Evolutionary conservation across 2,329 filamentous ascomycete species (phyloP).

Genomic region (Ophiostoma himal-ulmi): DNA sequence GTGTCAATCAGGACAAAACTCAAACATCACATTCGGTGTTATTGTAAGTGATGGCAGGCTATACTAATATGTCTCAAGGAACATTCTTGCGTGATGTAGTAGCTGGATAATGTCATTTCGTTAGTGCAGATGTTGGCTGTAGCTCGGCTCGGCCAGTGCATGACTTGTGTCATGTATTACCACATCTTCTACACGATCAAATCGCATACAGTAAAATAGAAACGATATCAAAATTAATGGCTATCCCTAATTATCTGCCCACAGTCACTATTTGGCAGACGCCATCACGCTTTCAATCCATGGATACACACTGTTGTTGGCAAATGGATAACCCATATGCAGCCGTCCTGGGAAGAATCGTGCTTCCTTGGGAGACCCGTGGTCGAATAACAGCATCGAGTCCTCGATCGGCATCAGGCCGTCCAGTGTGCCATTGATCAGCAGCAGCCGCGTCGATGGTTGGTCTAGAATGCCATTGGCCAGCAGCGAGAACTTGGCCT

Average conservation of each 20-base stretch:
- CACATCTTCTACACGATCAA: not conserved
- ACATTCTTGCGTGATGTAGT: not conserved
- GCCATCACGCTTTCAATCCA: slow-evolving; percentile 55
- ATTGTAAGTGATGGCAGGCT: no score
- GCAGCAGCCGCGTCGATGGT: slow-evolving; percentile 51
- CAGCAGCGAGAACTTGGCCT: slow-evolving; percentile 58
- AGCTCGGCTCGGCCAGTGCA: not conserved
- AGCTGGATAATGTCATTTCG: not conserved
- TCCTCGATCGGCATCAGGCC: slow-evolving; percentile 65
- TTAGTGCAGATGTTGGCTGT: not conserved
- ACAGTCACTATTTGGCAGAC: slow-evolving; percentile 25
- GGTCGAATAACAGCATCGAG: slow-evolving; percentile 57
- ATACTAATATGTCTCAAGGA: not conserved
- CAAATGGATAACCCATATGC: slow-evolving; percentile 63
- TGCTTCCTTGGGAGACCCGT: slow-evolving; percentile 60
- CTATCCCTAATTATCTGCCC: not conserved
- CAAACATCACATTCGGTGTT: no score
- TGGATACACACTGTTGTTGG: slow-evolving; percentile 52
- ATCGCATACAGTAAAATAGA: not conserved
- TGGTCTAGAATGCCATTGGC: slow-evolving; percentile 52
- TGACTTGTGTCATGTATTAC: not conserved
- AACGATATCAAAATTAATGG: not conserved
- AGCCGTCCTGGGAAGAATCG: slow-evolving; percentile 56
- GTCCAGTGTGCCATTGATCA: slow-evolving; percentile 59
- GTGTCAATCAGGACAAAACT: no score